Conservation (phyloP, 225 moss, liverwort and hornwort genomes). For the Pseudoscleropodium purum region DNA sequence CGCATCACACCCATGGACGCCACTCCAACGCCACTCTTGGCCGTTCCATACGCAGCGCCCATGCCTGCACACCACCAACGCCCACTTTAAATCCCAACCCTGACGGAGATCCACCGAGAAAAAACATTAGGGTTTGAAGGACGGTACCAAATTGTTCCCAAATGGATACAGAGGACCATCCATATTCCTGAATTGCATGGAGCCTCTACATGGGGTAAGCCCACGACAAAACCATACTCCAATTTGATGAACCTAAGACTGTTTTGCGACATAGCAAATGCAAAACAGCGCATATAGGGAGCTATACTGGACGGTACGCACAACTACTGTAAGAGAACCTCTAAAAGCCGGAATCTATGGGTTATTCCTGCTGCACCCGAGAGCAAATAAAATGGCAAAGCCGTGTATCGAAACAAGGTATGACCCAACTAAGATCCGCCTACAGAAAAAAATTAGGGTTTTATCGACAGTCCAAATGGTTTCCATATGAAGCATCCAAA, state of each 20-base stretch:
- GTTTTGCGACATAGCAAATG: neutral
- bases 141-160: neutral
- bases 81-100: neutral
- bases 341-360: neutral
- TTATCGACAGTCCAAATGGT: neutral
- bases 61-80: neutral
- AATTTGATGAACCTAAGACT: neutral
- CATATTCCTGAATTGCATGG: neutral
- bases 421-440: too few relatives aligned
- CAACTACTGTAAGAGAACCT: neutral
- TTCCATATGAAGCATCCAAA: neutral
- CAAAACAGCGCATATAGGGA: neutral
- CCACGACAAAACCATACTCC: neutral
- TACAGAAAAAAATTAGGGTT: neutral
- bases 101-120: neutral
- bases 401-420: neutral
- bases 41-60: conserved; percentile 40
- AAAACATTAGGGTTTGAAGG: neutral
- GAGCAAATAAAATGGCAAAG: neutral
- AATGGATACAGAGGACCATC: neutral
- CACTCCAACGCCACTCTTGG: conserved; percentile 35
- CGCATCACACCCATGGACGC: conserved; percentile 48
- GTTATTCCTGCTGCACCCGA: neutral
- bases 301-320: neutral
- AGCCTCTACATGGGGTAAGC: neutral